Evolutionary conservation across 2,329 filamentous ascomycete genomes (phyloP).

Genomic region (Drechslerella stenobrocha): DNA sequence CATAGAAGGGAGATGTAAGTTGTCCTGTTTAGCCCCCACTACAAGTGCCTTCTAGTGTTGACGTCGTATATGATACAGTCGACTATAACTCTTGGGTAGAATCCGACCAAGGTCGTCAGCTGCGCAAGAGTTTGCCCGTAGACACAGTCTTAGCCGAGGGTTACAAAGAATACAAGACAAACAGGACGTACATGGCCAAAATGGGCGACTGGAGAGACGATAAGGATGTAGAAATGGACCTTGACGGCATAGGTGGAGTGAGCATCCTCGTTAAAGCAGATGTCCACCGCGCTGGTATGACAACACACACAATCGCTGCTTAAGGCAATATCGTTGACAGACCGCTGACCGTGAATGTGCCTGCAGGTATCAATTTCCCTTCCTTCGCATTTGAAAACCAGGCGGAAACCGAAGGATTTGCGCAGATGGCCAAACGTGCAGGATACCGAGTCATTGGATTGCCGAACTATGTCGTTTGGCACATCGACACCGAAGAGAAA

Average conservation of each 20-base stretch:
- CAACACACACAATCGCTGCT: neutral
- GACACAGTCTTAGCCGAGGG: conserved; percentile 88
- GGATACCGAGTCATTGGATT: conserved; percentile 90
- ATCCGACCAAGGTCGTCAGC: conserved; percentile 77
- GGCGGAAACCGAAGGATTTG: conserved; percentile 97
- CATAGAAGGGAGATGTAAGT: conserved; percentile 90
- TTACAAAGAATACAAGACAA: conserved; percentile 90
- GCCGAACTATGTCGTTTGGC: conserved; percentile 98
- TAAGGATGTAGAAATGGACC: conserved; percentile 86
- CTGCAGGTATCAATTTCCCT: conserved; percentile 90
- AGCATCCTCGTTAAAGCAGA: conserved; percentile 98
- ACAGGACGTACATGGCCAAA: conserved; percentile 81
- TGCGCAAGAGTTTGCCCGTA: conserved; percentile 73
- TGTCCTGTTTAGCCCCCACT: neutral
- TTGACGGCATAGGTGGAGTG: conserved; percentile 95
- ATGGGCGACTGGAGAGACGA: conserved; percentile 93
- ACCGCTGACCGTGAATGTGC: conserved; percentile 2
- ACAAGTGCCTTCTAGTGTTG: conserved; percentile 47
- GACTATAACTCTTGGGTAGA: conserved; percentile 99
- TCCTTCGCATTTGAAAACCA: conserved; percentile 97
- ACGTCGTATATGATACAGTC: conserved; percentile 61
- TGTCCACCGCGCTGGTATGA: conserved; percentile 85
- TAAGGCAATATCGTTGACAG: neutral
- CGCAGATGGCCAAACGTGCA: conserved; percentile 96
- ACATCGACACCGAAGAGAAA: conserved; percentile 96